Evolutionary conservation across 2,329 filamentous ascomycete genomes (phyloP).

Genomic region (Monosporascus sp.): DNA sequence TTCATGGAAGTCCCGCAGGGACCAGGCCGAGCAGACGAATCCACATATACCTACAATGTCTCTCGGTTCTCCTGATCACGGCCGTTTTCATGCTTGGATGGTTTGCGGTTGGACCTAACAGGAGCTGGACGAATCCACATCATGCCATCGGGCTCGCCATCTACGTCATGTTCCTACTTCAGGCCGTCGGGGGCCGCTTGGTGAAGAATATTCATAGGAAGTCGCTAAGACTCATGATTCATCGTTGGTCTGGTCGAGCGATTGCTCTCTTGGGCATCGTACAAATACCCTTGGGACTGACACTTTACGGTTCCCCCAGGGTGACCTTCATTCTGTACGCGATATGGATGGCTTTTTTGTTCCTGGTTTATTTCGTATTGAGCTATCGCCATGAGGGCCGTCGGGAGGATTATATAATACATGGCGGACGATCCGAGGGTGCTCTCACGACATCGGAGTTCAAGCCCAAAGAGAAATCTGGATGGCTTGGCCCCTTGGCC

Average conservation of each 20-base stretch:
- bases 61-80: constrained; percentile 62
- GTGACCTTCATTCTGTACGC: constrained; percentile 81
- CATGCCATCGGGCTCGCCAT: constrained; percentile 79
- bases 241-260: constrained; percentile 80
- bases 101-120: constrained; percentile 68
- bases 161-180: constrained; percentile 66
- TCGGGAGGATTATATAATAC: constrained; percentile 47
- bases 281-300: constrained; percentile 83
- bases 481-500: constrained; percentile 49
- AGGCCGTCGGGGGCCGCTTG: constrained; percentile 63
- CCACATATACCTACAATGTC: constrained; percentile 69
- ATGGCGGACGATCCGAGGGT: constrained; percentile 51
- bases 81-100: constrained; percentile 70
- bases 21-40: constrained; percentile 50
- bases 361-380: constrained; percentile 74
- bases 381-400: constrained; percentile 60
- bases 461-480: constrained; percentile 33
- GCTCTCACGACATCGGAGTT: constrained; percentile 19
- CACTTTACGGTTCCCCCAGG: constrained; percentile 85
- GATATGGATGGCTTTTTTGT: constrained; percentile 66
- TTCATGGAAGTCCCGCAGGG: constrained; percentile 58
- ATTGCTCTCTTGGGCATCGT: constrained; percentile 77
- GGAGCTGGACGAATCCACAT: constrained; percentile 74
- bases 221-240: constrained; percentile 57
- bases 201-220: constrained; percentile 48